Percentiles rank a stretch among this genome's conserved stretches.
Conservation (phyloP, 805 yeast genomes). For the Hanseniaspora occidentalis region DNA sequence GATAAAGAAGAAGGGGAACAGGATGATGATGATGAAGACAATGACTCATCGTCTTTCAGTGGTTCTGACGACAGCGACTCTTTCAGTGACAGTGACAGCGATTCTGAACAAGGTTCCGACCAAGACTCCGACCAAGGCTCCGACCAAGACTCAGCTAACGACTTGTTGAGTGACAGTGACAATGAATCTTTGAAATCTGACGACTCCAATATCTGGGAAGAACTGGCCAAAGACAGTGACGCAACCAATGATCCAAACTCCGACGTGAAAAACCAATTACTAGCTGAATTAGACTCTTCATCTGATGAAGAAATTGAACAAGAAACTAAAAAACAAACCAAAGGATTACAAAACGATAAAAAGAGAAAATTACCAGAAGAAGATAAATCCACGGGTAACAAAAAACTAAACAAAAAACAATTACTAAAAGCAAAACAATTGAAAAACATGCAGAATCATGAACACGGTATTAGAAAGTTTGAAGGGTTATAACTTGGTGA, state of each 20-base stretch:
- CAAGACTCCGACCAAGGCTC: constrained; percentile 9
- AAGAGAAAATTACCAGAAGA: constrained; percentile 7
- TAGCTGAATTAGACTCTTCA: constrained; percentile 19
- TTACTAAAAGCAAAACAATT: constrained; percentile 23
- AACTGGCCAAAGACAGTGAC: constrained; percentile 1
- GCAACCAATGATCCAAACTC: constrained; percentile 8
- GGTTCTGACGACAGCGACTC: constrained; percentile 6
- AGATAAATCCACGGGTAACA: constrained; percentile 5
- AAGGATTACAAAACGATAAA: constrained; percentile 11
- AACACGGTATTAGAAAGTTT: constrained; percentile 53
- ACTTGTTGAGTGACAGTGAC: constrained; percentile 16
- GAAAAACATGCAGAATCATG: constrained; percentile 29
- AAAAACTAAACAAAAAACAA: constrained; percentile 12
- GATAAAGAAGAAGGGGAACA: constrained; percentile 13
- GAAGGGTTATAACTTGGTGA: constrained; percentile 35
- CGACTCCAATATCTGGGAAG: constrained; percentile 1
- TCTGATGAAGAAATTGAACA: constrained; percentile 13
- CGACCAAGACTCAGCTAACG: constrained; percentile 11
- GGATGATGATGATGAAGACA: constrained; percentile 6
- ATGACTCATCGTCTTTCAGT: constrained; percentile 4
- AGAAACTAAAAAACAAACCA: constrained; percentile 12
- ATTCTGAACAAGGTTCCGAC: constrained; percentile 2
- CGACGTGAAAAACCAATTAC: constrained; percentile 20
- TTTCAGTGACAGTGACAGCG: neutral
- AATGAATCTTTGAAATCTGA: constrained; percentile 3